Percentiles rank a stretch among this genome's conserved stretches.
These are phyloP conservation scores for Boletus subparvulus DNA, from an alignment of 768 basidiomycete genomes.

Conservation along the genomic window DNA sequence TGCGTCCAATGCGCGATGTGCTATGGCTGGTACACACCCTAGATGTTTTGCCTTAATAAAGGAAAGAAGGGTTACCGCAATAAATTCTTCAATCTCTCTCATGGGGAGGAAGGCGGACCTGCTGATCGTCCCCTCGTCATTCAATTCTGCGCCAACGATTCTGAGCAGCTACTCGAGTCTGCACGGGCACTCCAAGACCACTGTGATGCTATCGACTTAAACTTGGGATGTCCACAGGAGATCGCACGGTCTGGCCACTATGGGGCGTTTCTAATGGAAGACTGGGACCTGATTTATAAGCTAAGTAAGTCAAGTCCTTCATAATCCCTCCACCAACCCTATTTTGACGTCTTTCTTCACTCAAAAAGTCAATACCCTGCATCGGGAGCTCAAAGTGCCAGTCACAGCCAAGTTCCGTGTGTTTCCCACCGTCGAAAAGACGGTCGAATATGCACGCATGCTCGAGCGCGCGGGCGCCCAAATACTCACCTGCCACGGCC, in stretches of 20 bases:
- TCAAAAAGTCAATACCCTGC: slow-evolving; percentile 75
- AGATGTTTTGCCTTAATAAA: slow-evolving; percentile 58
- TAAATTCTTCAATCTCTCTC: slow-evolving; percentile 63
- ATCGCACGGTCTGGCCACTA: slow-evolving; percentile 88
- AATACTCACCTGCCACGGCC: slow-evolving; percentile 91
- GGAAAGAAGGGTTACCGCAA: slow-evolving; percentile 49
- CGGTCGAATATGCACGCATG: slow-evolving; percentile 94
- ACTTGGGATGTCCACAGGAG: slow-evolving; percentile 93
- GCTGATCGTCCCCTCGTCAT: slow-evolving; percentile 82
- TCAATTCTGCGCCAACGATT: slow-evolving; percentile 93
- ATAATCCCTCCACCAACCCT: not conserved
- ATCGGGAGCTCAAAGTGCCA: slow-evolving; percentile 81
- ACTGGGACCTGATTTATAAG: slow-evolving; percentile 85
- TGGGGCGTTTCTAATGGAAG: slow-evolving; percentile 90
- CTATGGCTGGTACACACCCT: not conserved
- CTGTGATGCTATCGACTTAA: slow-evolving; percentile 94
- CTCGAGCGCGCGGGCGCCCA: slow-evolving; percentile 94
- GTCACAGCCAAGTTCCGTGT: slow-evolving; percentile 97
- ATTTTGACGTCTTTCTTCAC: not conserved
- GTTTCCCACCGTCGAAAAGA: slow-evolving; percentile 81
- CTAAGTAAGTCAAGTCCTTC: slow-evolving; percentile 54
- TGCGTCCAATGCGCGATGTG: not conserved
- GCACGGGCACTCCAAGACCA: slow-evolving; percentile 73
- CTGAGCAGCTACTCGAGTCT: slow-evolving; percentile 71
- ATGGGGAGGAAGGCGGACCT: slow-evolving; percentile 79